Evolutionary conservation across 2,329 filamentous ascomycete species (phyloP).

Genomic region (Colletotrichum eleusines): DNA sequence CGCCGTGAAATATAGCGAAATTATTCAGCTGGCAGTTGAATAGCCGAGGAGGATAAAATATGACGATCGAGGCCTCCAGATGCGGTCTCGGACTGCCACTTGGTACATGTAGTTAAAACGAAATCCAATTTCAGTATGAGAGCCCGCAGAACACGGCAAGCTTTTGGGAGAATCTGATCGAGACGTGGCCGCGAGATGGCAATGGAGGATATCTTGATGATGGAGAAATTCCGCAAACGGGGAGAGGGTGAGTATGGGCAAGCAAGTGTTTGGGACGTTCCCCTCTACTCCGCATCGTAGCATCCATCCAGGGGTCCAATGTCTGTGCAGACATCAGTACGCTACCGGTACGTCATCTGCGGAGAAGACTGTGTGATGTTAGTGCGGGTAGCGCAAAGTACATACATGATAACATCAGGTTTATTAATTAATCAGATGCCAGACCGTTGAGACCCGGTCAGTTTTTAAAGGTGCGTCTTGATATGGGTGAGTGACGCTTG

Average conservation of each 20-base stretch:
- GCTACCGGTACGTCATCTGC: conserved; percentile 27
- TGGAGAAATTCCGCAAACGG: background rate
- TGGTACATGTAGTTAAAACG: too few species aligned
- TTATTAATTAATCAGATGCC: too few species aligned
- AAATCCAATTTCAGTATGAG: background rate
- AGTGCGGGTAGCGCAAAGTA: background rate
- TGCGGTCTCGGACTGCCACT: background rate
- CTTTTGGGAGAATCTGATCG: background rate
- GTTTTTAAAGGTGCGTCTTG: background rate
- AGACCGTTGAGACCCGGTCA: background rate
- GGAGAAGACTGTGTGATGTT: background rate
- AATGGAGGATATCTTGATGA: conserved; percentile 1
- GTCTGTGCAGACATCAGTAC: background rate
- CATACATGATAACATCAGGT: background rate
- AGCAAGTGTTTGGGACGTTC: conserved; percentile 3
- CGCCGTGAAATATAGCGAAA: background rate
- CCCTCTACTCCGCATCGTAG: conserved; percentile 23
- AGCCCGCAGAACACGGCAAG: background rate
- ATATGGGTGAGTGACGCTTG: background rate
- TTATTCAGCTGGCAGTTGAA: background rate
- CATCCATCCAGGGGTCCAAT: conserved; percentile 9
- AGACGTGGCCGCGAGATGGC: background rate
- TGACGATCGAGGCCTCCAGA: background rate
- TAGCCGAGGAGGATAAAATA: background rate
- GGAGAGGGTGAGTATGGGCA: conserved; percentile 3